These are phyloP conservation scores for Bretschneidera sinensis DNA, from an alignment of 345 rosid species.

Conservation along the genomic window DNA sequence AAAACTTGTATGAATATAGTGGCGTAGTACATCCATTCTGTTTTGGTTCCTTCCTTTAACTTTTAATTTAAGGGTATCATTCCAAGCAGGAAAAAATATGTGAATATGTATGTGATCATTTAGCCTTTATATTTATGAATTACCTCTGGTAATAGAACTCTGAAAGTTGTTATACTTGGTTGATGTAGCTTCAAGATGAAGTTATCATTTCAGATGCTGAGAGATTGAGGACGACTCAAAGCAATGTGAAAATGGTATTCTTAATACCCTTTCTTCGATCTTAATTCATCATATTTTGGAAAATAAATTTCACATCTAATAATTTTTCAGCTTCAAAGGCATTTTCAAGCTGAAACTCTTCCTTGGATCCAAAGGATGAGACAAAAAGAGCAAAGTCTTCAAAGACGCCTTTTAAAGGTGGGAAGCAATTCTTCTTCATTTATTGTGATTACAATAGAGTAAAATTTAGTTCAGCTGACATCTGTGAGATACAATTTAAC, in stretches of 20 bases:
- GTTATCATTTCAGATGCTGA: conserved; percentile 87
- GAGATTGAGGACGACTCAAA: conserved; percentile 75
- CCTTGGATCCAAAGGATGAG: conserved; percentile 88
- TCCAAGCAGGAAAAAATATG: no score
- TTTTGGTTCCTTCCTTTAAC: not conserved
- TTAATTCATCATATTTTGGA: conserved; percentile 7
- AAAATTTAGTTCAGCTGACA: not conserved
- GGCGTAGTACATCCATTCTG: no score
- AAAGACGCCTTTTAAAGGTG: conserved; percentile 91
- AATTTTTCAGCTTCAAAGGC: conserved; percentile 82
- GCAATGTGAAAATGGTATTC: conserved; percentile 84
- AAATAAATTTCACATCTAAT: conserved; percentile 16
- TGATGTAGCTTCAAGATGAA: conserved; percentile 64
- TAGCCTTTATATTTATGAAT: no score
- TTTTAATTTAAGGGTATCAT: no score
- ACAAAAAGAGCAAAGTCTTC: conserved; percentile 91
- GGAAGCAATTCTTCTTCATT: conserved; percentile 2
- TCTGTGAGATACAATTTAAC: not conserved
- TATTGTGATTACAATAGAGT: not conserved
- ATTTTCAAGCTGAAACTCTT: conserved; percentile 91
- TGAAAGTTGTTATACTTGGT: not conserved
- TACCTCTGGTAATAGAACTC: not conserved
- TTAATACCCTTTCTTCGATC: conserved; percentile 2
- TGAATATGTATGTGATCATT: no score
- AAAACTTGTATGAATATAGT: no score